phyloP scores from a whole-genome alignment of 768 basidiomycete genomes.

The Pleurotus eryngii region DNA sequence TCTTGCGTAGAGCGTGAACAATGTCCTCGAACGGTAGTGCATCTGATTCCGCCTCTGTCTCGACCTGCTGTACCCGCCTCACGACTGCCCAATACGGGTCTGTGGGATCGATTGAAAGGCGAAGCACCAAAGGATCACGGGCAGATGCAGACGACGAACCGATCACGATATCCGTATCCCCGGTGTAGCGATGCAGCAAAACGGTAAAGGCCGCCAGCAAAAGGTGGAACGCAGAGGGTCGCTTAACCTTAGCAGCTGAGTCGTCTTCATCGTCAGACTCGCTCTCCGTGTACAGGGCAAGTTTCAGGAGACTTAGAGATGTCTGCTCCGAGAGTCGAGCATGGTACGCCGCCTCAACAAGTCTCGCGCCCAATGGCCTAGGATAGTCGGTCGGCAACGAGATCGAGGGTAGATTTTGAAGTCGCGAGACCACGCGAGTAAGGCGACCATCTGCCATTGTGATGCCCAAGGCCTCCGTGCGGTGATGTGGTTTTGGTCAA shows the following conservation, averaged over 20 bases:
- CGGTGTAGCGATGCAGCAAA: conserved; percentile 90
- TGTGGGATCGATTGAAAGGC: conserved; percentile 75
- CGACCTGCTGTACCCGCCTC: conserved; percentile 78
- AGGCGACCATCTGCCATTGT: conserved; percentile 45
- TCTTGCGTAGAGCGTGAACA: conserved; percentile 61
- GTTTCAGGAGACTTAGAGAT: conserved; percentile 75
- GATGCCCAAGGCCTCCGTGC: not conserved
- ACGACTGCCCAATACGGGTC: conserved; percentile 92
- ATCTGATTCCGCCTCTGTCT: conserved; percentile 80
- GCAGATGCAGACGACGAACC: conserved; percentile 79
- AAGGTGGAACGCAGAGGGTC: conserved; percentile 86
- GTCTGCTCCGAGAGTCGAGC: conserved; percentile 72
- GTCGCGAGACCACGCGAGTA: conserved; percentile 54
- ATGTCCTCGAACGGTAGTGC: conserved; percentile 79
- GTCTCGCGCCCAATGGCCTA: conserved; percentile 65
- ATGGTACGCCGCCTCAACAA: conserved; percentile 81
- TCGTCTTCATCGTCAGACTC: conserved; percentile 50
- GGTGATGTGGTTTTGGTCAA: not conserved
- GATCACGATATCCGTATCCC: conserved; percentile 90
- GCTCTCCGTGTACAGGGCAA: conserved; percentile 69
- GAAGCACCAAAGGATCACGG: conserved; percentile 78
- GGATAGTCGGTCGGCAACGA: conserved; percentile 97
- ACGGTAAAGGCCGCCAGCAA: conserved; percentile 90
- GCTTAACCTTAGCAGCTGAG: conserved; percentile 28
- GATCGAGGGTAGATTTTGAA: conserved; percentile 84